Evolutionary conservation across 352 stramenopile species (phyloP), one percentile per base, ranked within the genome.

Genomic region (Pythium dissotocum): DNA sequence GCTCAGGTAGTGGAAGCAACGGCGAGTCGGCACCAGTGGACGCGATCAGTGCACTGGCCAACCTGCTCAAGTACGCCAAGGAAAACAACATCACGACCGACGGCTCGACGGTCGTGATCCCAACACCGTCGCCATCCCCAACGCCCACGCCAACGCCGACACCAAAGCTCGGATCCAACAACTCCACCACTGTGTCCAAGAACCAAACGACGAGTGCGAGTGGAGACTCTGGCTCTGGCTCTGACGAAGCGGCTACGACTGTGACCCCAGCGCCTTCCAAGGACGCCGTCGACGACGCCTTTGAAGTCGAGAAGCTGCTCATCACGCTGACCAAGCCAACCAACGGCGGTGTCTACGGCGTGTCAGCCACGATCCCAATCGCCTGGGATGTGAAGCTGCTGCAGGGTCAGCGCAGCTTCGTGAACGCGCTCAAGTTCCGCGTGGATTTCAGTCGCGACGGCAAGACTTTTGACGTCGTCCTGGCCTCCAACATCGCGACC

Each of bases 361-460:
- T 88, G 16, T 71, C 76, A n/a, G 77, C 74, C 2, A 74, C 61
- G 4, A 72, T 89, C 26, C 67, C 74, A 0, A 59, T 89, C 53
- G 71, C 77, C 36, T 89, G 80, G 80, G 57, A 70, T n/a, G 51
- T 89, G 6, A 60, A 48, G 12, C 77, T 89, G 35, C 54, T 73
- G 21, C 42, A 73, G 21, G 67, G 56, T 30, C 46, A 65, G 18
- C 67, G 61, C 21, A 53, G 48, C 53, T 65, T 73, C 40, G 48
- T 69, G 24, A 53, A 73, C 21, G 49, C 54, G 12, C 54, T 65
- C 18, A 58, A 44, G n/a, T 73, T 73, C 61, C 57, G 67, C 21
- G 66, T 89, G 26, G 78, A 85, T 38, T 89, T 89, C 51, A 87
- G 77, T 14, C 65, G 67, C 46, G 75, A 89, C 58, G 75, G 74